Conservation (phyloP, 352 stramenopile genomes). For the Elongisporangium undulatum region DNA sequence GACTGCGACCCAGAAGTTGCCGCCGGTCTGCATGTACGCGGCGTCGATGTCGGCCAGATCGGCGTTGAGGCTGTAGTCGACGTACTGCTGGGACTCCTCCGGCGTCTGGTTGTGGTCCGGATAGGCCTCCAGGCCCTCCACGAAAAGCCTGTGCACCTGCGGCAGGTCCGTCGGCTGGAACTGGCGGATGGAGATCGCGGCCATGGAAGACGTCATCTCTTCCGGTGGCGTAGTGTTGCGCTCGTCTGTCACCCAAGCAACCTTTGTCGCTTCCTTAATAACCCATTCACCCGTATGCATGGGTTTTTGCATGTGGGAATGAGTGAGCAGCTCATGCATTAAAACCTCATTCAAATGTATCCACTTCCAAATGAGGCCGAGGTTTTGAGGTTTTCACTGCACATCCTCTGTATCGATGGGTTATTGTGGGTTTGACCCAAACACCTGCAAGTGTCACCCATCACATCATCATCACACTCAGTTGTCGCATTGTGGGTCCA, state of each 20-base stretch:
- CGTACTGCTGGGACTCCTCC: constrained; percentile 5
- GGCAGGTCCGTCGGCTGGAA: constrained; percentile 9
- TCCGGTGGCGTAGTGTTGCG: not conserved
- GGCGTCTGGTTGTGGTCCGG: constrained; percentile 9
- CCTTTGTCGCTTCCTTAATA: no score
- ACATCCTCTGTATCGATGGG: not conserved
- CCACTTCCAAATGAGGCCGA: no score
- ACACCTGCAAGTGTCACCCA: not conserved
- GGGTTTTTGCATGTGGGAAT: not conserved
- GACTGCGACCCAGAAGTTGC: constrained; percentile 4
- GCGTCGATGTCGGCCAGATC: constrained; percentile 3
- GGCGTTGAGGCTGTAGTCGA: not conserved
- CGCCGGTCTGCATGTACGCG: not conserved
- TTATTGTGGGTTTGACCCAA: not conserved
- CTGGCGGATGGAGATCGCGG: constrained; percentile 11
- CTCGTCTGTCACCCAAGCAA: not conserved
- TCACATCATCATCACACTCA: not conserved
- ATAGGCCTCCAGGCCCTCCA: constrained; percentile 17
- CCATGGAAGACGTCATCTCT: not conserved
- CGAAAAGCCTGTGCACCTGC: constrained; percentile 15
- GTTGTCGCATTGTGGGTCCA: not conserved
- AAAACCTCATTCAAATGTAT: not conserved
- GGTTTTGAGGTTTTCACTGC: not conserved
- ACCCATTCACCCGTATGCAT: not conserved
- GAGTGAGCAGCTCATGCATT: no score